Percentiles rank a stretch among this genome's conserved stretches.
Conservation (phyloP, 2,329 filamentous ascomycete genomes). For the Dichotomopilus funicola region DNA sequence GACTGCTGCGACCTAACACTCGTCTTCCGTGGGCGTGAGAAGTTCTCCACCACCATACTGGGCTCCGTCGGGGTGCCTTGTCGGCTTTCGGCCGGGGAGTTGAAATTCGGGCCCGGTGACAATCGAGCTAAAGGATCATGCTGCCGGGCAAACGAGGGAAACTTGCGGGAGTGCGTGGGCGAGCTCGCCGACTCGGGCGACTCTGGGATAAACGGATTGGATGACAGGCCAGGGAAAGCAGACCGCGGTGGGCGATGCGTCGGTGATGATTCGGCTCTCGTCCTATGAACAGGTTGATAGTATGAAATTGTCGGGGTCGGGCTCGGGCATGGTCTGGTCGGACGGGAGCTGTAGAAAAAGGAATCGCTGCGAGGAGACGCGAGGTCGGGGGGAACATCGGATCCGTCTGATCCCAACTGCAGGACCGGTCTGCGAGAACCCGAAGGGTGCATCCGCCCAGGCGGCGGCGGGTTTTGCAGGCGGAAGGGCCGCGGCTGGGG, state of each 20-base stretch:
- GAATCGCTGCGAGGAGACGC: constrained; percentile 44
- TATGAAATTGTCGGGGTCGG: constrained; percentile 16
- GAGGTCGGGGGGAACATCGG: constrained; percentile 12
- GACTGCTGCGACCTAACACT: constrained; percentile 32
- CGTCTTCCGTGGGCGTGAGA: constrained; percentile 52
- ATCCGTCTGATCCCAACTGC: constrained; percentile 13
- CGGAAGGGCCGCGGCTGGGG: constrained; percentile 14
- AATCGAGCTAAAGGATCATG: constrained; percentile 20
- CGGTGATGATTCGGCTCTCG: constrained; percentile 20
- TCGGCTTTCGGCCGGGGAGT: constrained; percentile 28
- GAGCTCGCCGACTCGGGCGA: constrained; percentile 16
- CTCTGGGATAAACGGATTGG: constrained; percentile 29
- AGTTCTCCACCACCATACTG: constrained; percentile 44
- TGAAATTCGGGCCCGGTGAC: constrained; percentile 23
- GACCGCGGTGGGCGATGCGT: constrained; percentile 22
- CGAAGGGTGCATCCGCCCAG: constrained; percentile 10
- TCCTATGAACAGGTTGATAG: constrained; percentile 14
- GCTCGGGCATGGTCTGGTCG: constrained; percentile 24
- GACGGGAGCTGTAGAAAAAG: constrained; percentile 25
- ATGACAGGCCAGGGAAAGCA: constrained; percentile 28
- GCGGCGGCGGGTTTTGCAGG: constrained; percentile 16
- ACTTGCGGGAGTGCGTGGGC: constrained; percentile 17
- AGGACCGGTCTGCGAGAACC: constrained; percentile 15
- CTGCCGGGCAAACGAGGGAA: constrained; percentile 16
- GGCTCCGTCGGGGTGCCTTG: constrained; percentile 25